Base-by-base conservation (phyloP, 352 stramenopile genomes). In the Pythium guiyangense region DNA sequence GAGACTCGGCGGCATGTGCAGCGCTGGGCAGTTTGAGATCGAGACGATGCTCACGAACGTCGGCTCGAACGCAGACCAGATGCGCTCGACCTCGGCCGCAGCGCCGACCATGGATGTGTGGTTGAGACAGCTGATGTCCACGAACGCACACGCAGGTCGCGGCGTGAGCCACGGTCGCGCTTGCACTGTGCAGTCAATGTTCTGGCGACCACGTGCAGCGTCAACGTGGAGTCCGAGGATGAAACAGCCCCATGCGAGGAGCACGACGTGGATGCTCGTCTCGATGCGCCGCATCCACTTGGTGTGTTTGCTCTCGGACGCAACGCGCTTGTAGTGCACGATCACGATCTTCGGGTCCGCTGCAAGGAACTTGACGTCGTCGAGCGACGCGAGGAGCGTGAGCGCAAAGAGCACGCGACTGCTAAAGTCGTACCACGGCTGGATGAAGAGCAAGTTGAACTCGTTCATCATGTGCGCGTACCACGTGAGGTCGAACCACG, bases 401-500 rank as follows among this genome's bases (percentile, higher is more conserved):
- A 63, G 17, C 2, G 50, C 54, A 14, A 77, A 69, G 9, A 59
- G 52, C 18, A 54, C 46, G 43, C 66, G 65, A 14, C 64, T 57
- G 9, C 44, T 26, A 31, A 65, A 63, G 43, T 77, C 65, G 3
- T 64, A 22, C 25, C 54, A 47, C 25, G 59, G 64, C 25, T 60
- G 39, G 12, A 73, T 49, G 17, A 63, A 42, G 17, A 77, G 52
- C 34, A 87, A 59, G 44, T 68, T 63, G 49, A 84, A 74, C n/a
- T 84, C 71, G 45, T 68, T 79, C 35, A 73, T 66, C 2, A 64
- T 64, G 39, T 77, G 62, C 18, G 72, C 64, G 6, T 70, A 62
- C 73, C 71, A 81, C 9, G 48, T 43, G 48, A 84, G 66, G 26
- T 70, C 57, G 46, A 70, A 83, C 74, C 74, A 87, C 2, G 47